phyloP scores from a whole-genome alignment of 495 filamentous ascomycete species.

The Podospora pseudocomata region DNA sequence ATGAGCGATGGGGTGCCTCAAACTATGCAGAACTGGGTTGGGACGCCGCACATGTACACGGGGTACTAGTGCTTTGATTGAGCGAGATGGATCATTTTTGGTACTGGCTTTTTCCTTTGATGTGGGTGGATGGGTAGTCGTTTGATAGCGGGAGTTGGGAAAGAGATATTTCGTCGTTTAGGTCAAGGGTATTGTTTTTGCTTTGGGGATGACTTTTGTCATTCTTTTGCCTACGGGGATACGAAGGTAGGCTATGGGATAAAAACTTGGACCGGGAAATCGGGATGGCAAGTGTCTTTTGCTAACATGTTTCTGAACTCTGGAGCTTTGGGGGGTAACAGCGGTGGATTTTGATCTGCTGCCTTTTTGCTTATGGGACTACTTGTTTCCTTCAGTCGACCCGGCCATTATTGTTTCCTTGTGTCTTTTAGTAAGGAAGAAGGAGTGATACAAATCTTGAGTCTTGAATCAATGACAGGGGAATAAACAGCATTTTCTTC shows the following conservation, averaged over 20 bases:
- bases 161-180: neutral
- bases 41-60: slow-evolving; percentile 21
- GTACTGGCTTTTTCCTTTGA: too few species aligned
- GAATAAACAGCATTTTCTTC: too few species aligned
- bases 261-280: neutral
- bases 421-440: too few species aligned
- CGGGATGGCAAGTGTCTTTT: neutral
- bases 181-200: neutral
- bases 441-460: too few species aligned
- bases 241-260: neutral
- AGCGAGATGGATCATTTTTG: neutral
- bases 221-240: neutral
- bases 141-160: neutral
- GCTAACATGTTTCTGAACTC: neutral
- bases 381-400: neutral
- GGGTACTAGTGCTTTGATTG: neutral
- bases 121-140: too few species aligned
- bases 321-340: neutral
- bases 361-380: neutral
- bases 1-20: slow-evolving; percentile 25
- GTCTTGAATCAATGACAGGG: too few species aligned
- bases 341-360: neutral
- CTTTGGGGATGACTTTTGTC: neutral
- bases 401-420: neutral
- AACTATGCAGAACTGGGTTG: slow-evolving; percentile 25